Percentiles rank a stretch among this genome's conserved stretches.
These are phyloP conservation scores for Parietichytrium sp. DNA, from an alignment of 108 stramenopile species.

Conservation along the genomic window DNA sequence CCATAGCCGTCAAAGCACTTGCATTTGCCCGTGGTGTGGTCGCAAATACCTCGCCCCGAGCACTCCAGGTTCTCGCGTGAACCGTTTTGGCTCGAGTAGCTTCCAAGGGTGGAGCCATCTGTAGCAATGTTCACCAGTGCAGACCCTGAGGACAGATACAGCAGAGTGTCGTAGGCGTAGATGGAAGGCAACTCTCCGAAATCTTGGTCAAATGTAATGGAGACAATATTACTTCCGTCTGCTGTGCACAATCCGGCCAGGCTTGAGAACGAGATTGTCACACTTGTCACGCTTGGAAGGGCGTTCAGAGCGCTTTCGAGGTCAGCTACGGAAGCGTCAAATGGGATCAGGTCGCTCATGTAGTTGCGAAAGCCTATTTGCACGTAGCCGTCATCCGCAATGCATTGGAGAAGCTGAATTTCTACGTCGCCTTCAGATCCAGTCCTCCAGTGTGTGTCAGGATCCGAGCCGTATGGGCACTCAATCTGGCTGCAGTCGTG, in stretches of 20 bases:
- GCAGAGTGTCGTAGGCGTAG: too few relatives aligned
- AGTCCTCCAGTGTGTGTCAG: too few relatives aligned
- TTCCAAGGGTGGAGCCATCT: not conserved
- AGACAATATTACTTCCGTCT: not conserved
- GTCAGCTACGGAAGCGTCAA: conserved; percentile 39
- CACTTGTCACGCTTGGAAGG: conserved; percentile 37
- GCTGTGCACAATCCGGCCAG: not conserved
- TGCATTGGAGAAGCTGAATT: too few relatives aligned
- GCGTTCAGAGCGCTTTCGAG: conserved; percentile 46
- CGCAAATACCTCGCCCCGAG: conserved; percentile 35
- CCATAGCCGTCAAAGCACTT: conserved; percentile 40
- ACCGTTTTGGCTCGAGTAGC: not conserved
- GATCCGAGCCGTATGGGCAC: conserved; percentile 58
- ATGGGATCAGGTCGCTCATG: conserved; percentile 23
- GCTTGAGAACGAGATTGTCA: not conserved
- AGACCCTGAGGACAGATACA: too few relatives aligned
- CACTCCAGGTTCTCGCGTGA: conserved; percentile 40
- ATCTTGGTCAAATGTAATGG: not conserved
- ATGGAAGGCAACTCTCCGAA: conserved; percentile 34
- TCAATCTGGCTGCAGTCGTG: conserved; percentile 53
- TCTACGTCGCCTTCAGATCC: too few relatives aligned
- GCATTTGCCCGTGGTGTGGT: conserved; percentile 36
- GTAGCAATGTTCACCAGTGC: too few relatives aligned
- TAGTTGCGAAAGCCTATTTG: conserved; percentile 14
- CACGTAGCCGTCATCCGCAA: too few relatives aligned